Evolutionary conservation across 768 basidiomycete genomes (phyloP).

Genomic region (Hygrophorus pudorinus): DNA sequence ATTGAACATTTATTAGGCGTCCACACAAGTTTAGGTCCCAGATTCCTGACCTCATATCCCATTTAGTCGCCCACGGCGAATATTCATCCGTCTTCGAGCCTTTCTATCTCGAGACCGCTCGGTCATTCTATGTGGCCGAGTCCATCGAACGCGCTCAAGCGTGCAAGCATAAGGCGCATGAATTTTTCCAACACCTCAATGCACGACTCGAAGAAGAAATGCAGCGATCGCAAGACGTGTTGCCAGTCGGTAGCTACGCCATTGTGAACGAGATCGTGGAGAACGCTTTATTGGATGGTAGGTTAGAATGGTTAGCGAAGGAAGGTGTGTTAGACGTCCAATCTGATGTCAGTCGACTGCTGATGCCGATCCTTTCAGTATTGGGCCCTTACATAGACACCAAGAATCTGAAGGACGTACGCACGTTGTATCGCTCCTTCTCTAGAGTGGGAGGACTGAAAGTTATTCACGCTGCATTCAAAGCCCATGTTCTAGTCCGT

Average conservation of each 20-base stretch:
- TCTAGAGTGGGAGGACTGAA: slow-evolving; percentile 44
- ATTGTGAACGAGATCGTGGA: slow-evolving; percentile 46
- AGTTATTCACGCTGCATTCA: slow-evolving; percentile 51
- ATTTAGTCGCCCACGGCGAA: slow-evolving; percentile 46
- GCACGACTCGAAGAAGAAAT: slow-evolving; percentile 46
- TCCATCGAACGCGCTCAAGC: slow-evolving; percentile 28
- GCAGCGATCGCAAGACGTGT: slow-evolving; percentile 38
- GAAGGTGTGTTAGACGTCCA: slow-evolving; percentile 17
- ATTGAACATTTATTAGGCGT: slow-evolving; percentile 17
- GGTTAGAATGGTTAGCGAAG: slow-evolving; percentile 29
- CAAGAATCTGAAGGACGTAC: slow-evolving; percentile 33
- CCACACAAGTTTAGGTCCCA: slow-evolving; percentile 27
- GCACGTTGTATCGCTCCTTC: slow-evolving; percentile 52
- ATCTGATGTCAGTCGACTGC: neutral
- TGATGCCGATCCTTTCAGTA: slow-evolving; percentile 24
- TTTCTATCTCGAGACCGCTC: slow-evolving; percentile 39
- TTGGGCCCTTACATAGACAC: slow-evolving; percentile 41
- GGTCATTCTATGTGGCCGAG: slow-evolving; percentile 44
- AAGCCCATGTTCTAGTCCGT: slow-evolving; percentile 47
- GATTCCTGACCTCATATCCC: slow-evolving; percentile 43
- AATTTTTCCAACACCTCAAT: slow-evolving; percentile 43
- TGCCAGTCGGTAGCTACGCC: slow-evolving; percentile 40
- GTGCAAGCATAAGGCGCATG: slow-evolving; percentile 32
- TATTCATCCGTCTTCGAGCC: slow-evolving; percentile 49
- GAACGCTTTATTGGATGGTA: slow-evolving; percentile 34